Percentiles rank a stretch among this genome's conserved stretches.
These are phyloP conservation scores for Quercus alba DNA, from an alignment of 306 rosid genomes.

Conservation along the genomic window DNA sequence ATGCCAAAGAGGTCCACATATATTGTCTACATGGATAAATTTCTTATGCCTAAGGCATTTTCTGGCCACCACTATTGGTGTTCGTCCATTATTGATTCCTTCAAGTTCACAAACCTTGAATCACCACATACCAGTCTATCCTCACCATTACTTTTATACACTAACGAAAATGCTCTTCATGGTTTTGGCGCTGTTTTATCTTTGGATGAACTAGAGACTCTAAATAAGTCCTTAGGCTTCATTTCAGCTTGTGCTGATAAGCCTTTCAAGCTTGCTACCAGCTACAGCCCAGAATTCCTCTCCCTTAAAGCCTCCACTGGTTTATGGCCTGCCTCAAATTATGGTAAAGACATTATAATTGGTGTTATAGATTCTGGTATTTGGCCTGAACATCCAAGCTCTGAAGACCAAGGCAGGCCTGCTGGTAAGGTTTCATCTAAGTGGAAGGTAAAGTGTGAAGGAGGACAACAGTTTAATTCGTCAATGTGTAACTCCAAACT, in stretches of 20 bases:
- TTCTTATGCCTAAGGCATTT: background rate
- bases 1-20: slow-evolving; percentile 1
- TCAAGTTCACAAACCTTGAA: background rate
- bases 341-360: background rate
- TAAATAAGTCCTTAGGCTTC: background rate
- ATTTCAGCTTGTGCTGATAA: background rate
- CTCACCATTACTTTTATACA: background rate
- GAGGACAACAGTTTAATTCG: background rate
- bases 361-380: background rate
- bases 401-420: background rate
- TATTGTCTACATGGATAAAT: slow-evolving; percentile 17
- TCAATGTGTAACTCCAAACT: background rate
- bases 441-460: background rate
- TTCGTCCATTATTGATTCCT: background rate
- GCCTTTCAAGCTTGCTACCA: background rate
- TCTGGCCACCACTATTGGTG: background rate
- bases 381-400: background rate
- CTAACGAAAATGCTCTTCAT: slow-evolving; percentile 5
- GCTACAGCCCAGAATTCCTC: slow-evolving; percentile 3
- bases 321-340: slow-evolving; percentile 4
- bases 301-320: slow-evolving; percentile 7
- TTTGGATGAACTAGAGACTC: background rate
- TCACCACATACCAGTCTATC: background rate
- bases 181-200: background rate
- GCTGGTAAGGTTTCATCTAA: background rate